Evolutionary conservation across 352 stramenopile genomes (phyloP).

Genomic region (Globisporangium cylindrosporum): DNA sequence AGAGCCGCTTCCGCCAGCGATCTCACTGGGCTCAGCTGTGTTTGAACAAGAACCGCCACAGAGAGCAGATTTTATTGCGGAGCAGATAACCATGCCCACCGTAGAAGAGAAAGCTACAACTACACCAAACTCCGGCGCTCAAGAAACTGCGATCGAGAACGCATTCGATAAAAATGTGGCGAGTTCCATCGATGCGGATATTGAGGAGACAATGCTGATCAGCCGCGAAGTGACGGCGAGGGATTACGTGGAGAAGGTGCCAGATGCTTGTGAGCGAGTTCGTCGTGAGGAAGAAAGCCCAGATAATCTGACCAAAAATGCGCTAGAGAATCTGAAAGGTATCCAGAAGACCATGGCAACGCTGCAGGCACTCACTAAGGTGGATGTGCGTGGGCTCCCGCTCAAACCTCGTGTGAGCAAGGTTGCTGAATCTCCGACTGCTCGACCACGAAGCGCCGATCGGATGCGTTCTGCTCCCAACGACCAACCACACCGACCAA

Average conservation of each 20-base stretch:
- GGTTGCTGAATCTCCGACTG: background rate
- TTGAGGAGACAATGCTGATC: slow-evolving; percentile 21
- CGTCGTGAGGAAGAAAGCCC: background rate
- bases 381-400: slow-evolving; percentile 16
- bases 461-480: background rate
- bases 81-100: background rate
- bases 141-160: background rate
- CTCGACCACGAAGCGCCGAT: slow-evolving; percentile 2
- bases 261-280: background rate
- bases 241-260: background rate
- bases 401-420: slow-evolving; percentile 7
- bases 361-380: slow-evolving; percentile 12
- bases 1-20: slow-evolving; percentile 6
- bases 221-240: background rate
- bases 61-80: background rate
- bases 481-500: background rate
- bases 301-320: slow-evolving; percentile 10
- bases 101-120: background rate
- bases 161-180: background rate
- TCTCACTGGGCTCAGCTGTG: background rate
- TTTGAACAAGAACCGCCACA: background rate
- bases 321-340: slow-evolving; percentile 15
- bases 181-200: slow-evolving; percentile 7
- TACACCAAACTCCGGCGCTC: background rate
- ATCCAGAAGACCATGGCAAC: slow-evolving; percentile 17